These are phyloP conservation scores for Candida maris DNA, from an alignment of 805 yeast genomes.

Conservation along the genomic window DNA sequence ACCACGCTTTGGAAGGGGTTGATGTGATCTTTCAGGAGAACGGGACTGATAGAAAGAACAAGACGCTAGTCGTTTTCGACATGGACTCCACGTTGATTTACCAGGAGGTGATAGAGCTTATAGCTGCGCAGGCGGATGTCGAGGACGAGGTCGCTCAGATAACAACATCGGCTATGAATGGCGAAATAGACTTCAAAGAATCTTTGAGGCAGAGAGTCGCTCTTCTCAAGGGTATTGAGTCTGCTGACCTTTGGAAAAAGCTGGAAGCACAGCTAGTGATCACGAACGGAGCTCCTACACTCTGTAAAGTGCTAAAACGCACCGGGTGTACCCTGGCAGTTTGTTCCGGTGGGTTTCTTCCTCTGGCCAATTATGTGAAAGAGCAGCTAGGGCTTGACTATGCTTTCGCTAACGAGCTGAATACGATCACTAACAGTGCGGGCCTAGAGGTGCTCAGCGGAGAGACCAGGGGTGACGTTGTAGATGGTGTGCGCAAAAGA, in stretches of 20 bases:
- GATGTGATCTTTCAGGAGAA: constrained; percentile 44
- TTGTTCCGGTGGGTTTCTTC: constrained; percentile 91
- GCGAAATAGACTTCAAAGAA: constrained; percentile 86
- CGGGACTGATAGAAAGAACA: constrained; percentile 30
- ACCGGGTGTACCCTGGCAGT: constrained; percentile 76
- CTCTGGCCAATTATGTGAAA: constrained; percentile 76
- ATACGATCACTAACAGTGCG: constrained; percentile 40
- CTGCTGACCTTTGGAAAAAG: constrained; percentile 70
- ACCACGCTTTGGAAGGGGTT: constrained; percentile 25
- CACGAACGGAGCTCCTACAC: constrained; percentile 83
- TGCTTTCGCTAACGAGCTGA: constrained; percentile 78
- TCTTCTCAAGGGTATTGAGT: constrained; percentile 78
- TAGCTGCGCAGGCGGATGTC: constrained; percentile 90
- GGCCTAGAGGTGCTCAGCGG: constrained; percentile 61
- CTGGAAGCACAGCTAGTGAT: constrained; percentile 63
- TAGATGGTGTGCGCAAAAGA: constrained; percentile 84
- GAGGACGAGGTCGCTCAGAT: constrained; percentile 83
- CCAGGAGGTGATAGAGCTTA: constrained; percentile 94
- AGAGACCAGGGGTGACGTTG: constrained; percentile 70
- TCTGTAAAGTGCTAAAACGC: constrained; percentile 57
- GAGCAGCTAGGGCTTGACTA: constrained; percentile 69
- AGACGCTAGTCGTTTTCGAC: constrained; percentile 79
- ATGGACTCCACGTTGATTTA: constrained; percentile 97
- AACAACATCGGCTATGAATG: constrained; percentile 95
- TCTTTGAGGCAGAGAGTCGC: constrained; percentile 72